Evolutionary conservation across 1,284 basidiomycete genomes (phyloP), one percentile per base, ranked within the genome.

Genomic region (Pseudozyma thailandica): DNA sequence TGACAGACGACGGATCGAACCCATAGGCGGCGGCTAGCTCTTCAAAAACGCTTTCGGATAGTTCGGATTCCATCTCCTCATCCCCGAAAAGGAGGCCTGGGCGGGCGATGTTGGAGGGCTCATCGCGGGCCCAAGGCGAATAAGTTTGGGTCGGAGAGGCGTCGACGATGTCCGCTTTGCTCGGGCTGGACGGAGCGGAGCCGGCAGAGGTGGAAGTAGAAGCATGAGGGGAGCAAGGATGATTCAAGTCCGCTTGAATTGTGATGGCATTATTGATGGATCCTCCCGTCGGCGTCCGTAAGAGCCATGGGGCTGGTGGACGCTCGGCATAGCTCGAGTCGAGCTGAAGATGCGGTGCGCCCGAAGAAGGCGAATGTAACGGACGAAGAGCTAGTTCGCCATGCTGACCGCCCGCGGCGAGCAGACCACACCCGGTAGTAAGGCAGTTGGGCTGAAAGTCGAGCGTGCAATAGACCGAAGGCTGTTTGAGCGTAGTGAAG

Each of bases 251-350:
- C 7, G 38, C 45, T 46, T 74, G 66, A 16, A 78, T 87, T 52
- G 90, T 83, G 42, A 93, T 89, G 12, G 91, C 70, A 81, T 94
- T 94, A 83, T 93, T 92, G 83, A 93, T 93, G 4, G 89, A 90
- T 6, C 89, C 89, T 5, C 85, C 81, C 5, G 90, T 84, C 12
- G 83, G 84, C 50, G 85, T 86, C 44, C 88, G 87, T 62, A 79
- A 56, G 8, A 69, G 62, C 81, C 60, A 84, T 73, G 37, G 75
- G 59, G 31, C 73, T 45, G 21, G 82, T 15, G 51, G 50, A 48
- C 21, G 66, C 5, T 72, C 59, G 16, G 41, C 43, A 13, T 44
- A 46, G 25, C n/a, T 15, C 12, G 52, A 45, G 7, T 55, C 48
- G n/a, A 47, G 49, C 6, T 59, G 60, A 20, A 49, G 45, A 31